Evolutionary conservation across 352 stramenopile species (phyloP).

Genomic region (Halophytophthora polymorphica): DNA sequence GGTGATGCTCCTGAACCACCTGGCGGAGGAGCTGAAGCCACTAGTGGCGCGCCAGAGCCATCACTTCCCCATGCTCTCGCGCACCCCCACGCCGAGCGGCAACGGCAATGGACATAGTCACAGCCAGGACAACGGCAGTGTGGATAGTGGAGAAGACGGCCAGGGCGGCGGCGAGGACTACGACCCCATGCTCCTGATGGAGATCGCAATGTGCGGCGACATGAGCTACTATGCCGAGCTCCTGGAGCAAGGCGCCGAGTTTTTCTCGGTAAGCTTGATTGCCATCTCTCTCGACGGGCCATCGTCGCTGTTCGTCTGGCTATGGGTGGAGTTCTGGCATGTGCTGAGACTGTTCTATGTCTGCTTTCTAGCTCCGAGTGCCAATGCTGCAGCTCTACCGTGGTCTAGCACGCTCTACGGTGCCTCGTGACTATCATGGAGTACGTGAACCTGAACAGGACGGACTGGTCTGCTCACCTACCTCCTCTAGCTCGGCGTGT

Average conservation of each 20-base stretch:
- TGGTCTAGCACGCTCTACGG: conserved; percentile 39
- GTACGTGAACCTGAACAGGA: conserved; percentile 19
- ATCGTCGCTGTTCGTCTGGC: not conserved
- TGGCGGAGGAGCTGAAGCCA: conserved; percentile 52
- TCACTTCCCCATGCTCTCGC: conserved; percentile 24
- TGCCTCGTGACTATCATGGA: conserved; percentile 50
- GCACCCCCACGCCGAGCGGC: conserved; percentile 14
- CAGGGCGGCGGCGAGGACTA: conserved; percentile 10
- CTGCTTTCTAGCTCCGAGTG: conserved; percentile 42
- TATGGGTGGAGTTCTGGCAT: not conserved
- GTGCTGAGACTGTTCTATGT: not conserved
- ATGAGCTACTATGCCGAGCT: conserved; percentile 75
- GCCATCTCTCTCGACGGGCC: not conserved
- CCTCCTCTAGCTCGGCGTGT: not conserved
- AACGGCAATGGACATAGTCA: conserved; percentile 2
- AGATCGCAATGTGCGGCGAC: conserved; percentile 46
- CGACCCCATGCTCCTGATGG: conserved; percentile 29
- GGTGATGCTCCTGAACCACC: conserved; percentile 53
- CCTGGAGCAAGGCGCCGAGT: conserved; percentile 68
- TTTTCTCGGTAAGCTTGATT: conserved; percentile 61
- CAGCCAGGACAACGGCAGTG: conserved; percentile 9
- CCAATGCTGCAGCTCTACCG: conserved; percentile 77
- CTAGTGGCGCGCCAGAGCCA: conserved; percentile 31
- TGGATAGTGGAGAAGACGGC: conserved; percentile 1
- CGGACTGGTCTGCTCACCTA: not conserved